These are phyloP conservation scores for Leishmania major DNA, from an alignment of 208 protist genomes.

Conservation along the genomic window DNA sequence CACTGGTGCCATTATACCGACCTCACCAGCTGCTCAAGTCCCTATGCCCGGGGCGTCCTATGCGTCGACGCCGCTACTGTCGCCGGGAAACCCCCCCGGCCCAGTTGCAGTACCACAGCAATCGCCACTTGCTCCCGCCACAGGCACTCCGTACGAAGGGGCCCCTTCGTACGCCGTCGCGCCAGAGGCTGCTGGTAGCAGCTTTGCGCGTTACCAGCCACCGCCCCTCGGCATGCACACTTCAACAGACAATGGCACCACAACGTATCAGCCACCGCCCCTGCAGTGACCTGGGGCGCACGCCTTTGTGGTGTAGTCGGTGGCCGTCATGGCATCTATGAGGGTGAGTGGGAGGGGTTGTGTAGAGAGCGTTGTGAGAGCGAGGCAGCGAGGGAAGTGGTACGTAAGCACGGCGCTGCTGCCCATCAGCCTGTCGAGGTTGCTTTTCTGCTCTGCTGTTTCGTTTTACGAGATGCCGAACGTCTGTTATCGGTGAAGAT, in stretches of 20 bases:
- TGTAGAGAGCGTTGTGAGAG: not conserved
- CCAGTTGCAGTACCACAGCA: not conserved
- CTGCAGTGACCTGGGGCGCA: constrained; percentile 2
- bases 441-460: not conserved
- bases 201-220: constrained; percentile 4
- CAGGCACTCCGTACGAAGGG: not conserved
- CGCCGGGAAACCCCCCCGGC: not conserved
- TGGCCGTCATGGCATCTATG: not conserved
- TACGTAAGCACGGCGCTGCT: not conserved
- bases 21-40: not conserved
- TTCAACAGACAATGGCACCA: not conserved
- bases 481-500: not conserved
- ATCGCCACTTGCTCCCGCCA: not conserved
- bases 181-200: not conserved
- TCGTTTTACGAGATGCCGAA: not conserved
- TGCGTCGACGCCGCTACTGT: constrained; percentile 2
- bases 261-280: constrained; percentile 23
- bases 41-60: not conserved
- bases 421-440: not conserved
- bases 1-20: not conserved
- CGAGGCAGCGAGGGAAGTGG: not conserved
- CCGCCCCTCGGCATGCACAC: not conserved
- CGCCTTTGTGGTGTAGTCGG: not conserved
- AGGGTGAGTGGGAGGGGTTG: not conserved
- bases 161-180: not conserved